These are phyloP conservation scores for Lodderomyces orthopsilosis DNA, from an alignment of 1,139 yeast genomes.

Conservation along the genomic window DNA sequence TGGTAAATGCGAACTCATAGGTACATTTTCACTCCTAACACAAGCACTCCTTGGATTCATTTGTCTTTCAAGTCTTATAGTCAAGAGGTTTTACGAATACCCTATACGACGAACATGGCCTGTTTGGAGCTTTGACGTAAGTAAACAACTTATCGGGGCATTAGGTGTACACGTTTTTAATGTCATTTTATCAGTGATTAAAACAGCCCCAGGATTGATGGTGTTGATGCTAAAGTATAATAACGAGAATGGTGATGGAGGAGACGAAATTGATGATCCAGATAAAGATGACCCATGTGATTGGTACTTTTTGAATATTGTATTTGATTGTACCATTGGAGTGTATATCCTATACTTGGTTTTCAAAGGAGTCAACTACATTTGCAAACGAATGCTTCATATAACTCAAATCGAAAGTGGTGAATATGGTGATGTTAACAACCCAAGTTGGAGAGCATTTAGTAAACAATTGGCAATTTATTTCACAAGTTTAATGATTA, in stretches of 20 bases:
- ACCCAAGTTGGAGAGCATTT: slow-evolving; percentile 66
- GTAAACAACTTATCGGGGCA: slow-evolving; percentile 87
- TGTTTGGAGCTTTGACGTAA: slow-evolving; percentile 87
- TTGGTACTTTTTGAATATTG: slow-evolving; percentile 87
- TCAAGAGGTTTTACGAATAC: slow-evolving; percentile 73
- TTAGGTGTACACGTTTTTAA: slow-evolving; percentile 79
- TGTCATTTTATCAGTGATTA: slow-evolving; percentile 64
- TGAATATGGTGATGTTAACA: slow-evolving; percentile 64
- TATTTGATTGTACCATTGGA: slow-evolving; percentile 94
- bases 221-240: slow-evolving; percentile 15
- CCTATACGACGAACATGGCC: slow-evolving; percentile 82
- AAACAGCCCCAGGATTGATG: slow-evolving; percentile 21
- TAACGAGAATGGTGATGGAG: slow-evolving; percentile 20
- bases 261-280: slow-evolving; percentile 13
- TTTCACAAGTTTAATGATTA: slow-evolving; percentile 57
- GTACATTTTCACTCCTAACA: slow-evolving; percentile 66
- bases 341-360: slow-evolving; percentile 74
- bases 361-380: slow-evolving; percentile 44
- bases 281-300: slow-evolving; percentile 62
- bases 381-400: slow-evolving; percentile 30
- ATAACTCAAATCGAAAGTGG: slow-evolving; percentile 70
- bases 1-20: slow-evolving; percentile 60
- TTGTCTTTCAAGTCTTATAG: slow-evolving; percentile 69
- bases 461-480: slow-evolving; percentile 73
- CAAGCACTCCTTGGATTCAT: slow-evolving; percentile 70